Evolutionary conservation across 2,329 filamentous ascomycete species (phyloP).

Genomic region (Chrysosporium queenslandicum): DNA sequence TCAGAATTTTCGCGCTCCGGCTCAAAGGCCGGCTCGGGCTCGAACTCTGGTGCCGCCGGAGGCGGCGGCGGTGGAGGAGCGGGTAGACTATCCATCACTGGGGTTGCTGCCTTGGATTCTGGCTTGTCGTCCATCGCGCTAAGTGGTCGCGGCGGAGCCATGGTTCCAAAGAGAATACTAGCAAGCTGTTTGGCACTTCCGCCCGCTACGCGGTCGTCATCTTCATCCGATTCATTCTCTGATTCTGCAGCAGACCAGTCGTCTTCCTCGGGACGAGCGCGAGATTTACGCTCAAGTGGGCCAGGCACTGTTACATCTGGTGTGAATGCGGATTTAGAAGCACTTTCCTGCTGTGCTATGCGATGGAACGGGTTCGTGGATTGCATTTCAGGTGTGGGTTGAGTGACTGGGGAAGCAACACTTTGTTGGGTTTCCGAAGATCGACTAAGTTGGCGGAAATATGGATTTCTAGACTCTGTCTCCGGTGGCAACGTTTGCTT

Average conservation of each 20-base stretch:
- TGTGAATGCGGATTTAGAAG: conserved; percentile 43
- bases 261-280: conserved; percentile 50
- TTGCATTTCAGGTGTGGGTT: conserved; percentile 41
- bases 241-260: conserved; percentile 78
- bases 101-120: conserved; percentile 37
- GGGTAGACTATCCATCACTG: conserved; percentile 34
- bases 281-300: conserved; percentile 41
- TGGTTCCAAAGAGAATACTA: conserved; percentile 90
- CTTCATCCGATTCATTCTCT: conserved; percentile 59
- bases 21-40: conserved; percentile 23
- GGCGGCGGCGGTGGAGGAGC: conserved; percentile 42
- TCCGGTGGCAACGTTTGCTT: conserved; percentile 46
- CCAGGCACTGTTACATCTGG: conserved; percentile 31
- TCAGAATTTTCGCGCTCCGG: conserved; percentile 24
- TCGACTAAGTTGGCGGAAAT: conserved; percentile 79
- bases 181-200: conserved; percentile 83
- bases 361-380: conserved; percentile 97
- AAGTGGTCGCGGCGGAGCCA: conserved; percentile 83
- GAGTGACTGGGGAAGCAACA: conserved; percentile 29
- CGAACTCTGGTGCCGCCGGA: conserved; percentile 21
- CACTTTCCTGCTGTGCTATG: conserved; percentile 55
- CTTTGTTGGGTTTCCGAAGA: conserved; percentile 42
- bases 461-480: conserved; percentile 84
- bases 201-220: conserved; percentile 69
- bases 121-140: conserved; percentile 63